Evolutionary conservation across 257 asterid genomes (phyloP).

Genomic region (Verbascum thapsus): DNA sequence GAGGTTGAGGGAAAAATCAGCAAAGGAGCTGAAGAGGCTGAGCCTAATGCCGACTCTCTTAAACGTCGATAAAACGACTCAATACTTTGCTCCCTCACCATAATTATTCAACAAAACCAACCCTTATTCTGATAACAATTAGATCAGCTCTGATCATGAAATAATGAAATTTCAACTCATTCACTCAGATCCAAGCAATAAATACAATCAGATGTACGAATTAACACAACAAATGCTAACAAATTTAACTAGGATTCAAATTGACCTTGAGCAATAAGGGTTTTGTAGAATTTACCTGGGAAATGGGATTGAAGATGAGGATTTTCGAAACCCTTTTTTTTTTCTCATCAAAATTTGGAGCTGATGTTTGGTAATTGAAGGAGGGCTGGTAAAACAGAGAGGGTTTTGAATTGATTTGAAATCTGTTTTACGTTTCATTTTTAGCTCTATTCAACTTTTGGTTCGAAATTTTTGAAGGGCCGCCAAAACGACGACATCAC

Average conservation of each 20-base stretch:
- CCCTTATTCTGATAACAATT: not conserved
- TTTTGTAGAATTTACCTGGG: slow-evolving; percentile 37
- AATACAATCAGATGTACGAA: slow-evolving; percentile 24
- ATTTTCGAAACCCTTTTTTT: not conserved
- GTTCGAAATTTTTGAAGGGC: slow-evolving; percentile 37
- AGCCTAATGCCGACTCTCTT: slow-evolving; percentile 65
- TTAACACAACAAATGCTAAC: not conserved
- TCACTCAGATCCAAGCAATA: slow-evolving; percentile 16
- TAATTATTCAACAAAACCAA: slow-evolving; percentile 36
- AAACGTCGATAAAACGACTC: slow-evolving; percentile 69
- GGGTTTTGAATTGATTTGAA: slow-evolving; percentile 36
- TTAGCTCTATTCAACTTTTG: not conserved
- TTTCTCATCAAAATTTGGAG: slow-evolving; percentile 24
- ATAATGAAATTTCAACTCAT: slow-evolving; percentile 21
- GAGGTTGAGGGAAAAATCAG: slow-evolving; percentile 92
- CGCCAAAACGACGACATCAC: slow-evolving; percentile 43
- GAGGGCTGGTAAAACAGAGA: slow-evolving; percentile 11
- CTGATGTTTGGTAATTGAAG: slow-evolving; percentile 19
- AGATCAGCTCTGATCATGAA: slow-evolving; percentile 33
- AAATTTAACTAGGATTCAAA: not conserved
- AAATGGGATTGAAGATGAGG: slow-evolving; percentile 25
- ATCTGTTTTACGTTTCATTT: slow-evolving; percentile 15
- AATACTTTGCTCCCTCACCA: slow-evolving; percentile 85
- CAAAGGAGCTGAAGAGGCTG: slow-evolving; percentile 68
- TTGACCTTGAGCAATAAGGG: slow-evolving; percentile 23